Evolutionary conservation across 768 basidiomycete species (phyloP).

Genomic region (Flagelloscypha sp.): DNA sequence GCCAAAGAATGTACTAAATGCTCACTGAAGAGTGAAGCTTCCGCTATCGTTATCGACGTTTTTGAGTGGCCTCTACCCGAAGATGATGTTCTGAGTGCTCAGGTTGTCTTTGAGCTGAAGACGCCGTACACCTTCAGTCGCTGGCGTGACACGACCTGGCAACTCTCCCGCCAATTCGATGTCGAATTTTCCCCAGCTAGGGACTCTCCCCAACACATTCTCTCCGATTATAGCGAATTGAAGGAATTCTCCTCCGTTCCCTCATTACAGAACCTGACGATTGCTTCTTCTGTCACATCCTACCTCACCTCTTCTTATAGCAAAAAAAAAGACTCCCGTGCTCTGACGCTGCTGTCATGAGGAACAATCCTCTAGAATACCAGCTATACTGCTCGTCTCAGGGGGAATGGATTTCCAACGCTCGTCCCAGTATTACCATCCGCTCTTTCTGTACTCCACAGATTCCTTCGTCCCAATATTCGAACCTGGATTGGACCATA

Average conservation of each 20-base stretch:
- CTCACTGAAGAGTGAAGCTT: neutral
- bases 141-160: neutral
- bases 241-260: neutral
- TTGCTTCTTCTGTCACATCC: neutral
- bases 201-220: neutral
- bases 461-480: too few species aligned
- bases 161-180: too few species aligned
- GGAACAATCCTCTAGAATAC: neutral
- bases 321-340: too few species aligned
- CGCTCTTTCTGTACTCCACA: neutral
- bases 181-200: neutral
- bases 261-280: neutral
- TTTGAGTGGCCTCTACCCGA: neutral
- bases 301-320: neutral
- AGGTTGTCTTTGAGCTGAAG: neutral
- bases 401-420: slow-evolving; percentile 1
- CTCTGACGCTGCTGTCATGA: neutral
- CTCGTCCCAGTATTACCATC: too few species aligned
- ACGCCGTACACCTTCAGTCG: neutral
- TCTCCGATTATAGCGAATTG: neutral
- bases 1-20: neutral
- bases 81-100: neutral
- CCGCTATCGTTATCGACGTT: neutral
- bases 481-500: neutral
- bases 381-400: too few species aligned